Evolutionary conservation across 306 rosid genomes (phyloP).

Genomic region (Arachis hypogaea): DNA sequence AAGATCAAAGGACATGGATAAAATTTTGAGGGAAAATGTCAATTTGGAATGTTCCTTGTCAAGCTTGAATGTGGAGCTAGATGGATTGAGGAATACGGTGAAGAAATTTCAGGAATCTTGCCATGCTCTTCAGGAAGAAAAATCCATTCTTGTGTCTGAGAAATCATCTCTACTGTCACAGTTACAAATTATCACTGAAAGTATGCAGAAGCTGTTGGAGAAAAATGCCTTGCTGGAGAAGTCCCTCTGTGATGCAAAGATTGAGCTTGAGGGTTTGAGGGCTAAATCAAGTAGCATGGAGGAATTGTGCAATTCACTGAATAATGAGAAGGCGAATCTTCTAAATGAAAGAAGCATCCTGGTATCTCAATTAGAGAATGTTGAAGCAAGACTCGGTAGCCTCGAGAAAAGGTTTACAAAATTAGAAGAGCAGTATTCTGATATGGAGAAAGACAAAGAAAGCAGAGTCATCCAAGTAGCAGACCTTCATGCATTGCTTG

Average conservation of each 20-base stretch:
- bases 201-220: constrained; percentile 82
- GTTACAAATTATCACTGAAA: constrained; percentile 78
- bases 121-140: constrained; percentile 76
- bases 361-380: constrained; percentile 67
- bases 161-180: constrained; percentile 76
- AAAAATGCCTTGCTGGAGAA: constrained; percentile 76
- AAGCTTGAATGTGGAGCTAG: constrained; percentile 70
- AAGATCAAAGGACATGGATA: constrained; percentile 67
- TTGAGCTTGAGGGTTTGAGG: constrained; percentile 86
- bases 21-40: constrained; percentile 64
- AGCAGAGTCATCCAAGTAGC: constrained; percentile 60
- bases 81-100: constrained; percentile 53
- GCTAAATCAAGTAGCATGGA: constrained; percentile 79
- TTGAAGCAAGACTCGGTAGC: constrained; percentile 68
- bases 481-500: constrained; percentile 66
- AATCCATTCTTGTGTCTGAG: constrained; percentile 68
- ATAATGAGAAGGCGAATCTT: constrained; percentile 73
- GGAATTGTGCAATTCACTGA: constrained; percentile 72
- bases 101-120: constrained; percentile 71
- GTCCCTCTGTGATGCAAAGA: constrained; percentile 72
- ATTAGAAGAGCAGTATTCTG: constrained; percentile 71
- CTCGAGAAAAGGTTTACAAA: constrained; percentile 74
- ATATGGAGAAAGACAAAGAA: constrained; percentile 77
- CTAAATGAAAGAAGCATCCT: constrained; percentile 69
- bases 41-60: constrained; percentile 62